phyloP scores from a whole-genome alignment of 208 protist genomes.

The Acanthamoeba royreba region DNA sequence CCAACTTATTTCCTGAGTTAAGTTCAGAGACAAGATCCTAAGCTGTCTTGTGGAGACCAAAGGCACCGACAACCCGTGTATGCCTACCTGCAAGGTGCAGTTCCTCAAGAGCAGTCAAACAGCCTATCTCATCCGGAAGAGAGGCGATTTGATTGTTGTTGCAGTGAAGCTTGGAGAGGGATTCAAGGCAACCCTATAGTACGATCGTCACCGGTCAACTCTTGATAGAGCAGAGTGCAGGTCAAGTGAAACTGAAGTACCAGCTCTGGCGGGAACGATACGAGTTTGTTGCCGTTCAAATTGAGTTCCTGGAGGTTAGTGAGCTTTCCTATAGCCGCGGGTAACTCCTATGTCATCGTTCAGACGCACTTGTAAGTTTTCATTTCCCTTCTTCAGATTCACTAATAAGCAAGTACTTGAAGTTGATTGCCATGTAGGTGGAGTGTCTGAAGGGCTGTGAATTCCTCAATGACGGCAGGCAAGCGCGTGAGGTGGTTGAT shows the following conservation, averaged over 20 bases:
- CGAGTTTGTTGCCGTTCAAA: background rate
- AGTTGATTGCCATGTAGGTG: background rate
- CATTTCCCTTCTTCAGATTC: no score
- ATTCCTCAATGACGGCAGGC: background rate
- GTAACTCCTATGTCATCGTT: no score
- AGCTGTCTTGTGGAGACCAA: no score
- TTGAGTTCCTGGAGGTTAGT: background rate
- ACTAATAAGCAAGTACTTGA: background rate
- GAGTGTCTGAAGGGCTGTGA: background rate
- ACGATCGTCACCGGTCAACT: background rate
- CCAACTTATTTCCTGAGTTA: background rate
- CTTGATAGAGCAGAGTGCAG: background rate
- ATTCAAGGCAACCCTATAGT: slow-evolving; percentile 15
- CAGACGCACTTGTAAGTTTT: no score
- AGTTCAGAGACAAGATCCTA: background rate
- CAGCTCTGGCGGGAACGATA: background rate
- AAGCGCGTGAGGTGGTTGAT: background rate
- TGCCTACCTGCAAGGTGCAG: background rate
- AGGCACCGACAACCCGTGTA: no score
- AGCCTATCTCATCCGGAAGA: slow-evolving; percentile 43
- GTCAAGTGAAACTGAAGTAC: no score
- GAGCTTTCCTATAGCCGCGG: background rate
- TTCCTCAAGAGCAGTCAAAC: background rate
- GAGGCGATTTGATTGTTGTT: slow-evolving; percentile 38
- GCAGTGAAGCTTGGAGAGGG: background rate